Evolutionary conservation across 805 yeast species (phyloP).

Genomic region (Lipomyces sp.): DNA sequence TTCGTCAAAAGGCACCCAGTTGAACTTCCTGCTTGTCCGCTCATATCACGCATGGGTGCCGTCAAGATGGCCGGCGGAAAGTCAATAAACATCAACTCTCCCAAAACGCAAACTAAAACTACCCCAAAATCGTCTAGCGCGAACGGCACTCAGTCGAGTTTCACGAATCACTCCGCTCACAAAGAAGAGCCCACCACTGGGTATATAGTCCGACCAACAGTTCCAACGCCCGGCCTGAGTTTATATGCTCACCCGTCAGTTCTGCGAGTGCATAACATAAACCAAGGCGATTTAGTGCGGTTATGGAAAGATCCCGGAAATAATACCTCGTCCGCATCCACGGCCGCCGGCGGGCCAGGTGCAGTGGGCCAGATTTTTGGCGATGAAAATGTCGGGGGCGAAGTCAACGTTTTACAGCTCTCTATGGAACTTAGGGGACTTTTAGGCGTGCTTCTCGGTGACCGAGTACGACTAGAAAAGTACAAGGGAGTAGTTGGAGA

Average conservation of each 20-base stretch:
- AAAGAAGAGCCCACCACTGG: constrained; percentile 22
- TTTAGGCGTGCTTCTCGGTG: constrained; percentile 56
- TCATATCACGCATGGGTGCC: background rate
- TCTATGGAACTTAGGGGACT: constrained; percentile 47
- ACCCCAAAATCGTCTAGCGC: constrained; percentile 8
- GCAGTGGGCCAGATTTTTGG: constrained; percentile 25
- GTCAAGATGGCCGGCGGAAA: constrained; percentile 21
- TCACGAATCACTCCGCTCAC: background rate
- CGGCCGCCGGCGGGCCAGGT: constrained; percentile 5
- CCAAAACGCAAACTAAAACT: constrained; percentile 12
- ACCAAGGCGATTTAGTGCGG: constrained; percentile 26
- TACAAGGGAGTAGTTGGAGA: constrained; percentile 55
- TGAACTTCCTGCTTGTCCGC: background rate
- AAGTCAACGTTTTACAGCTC: constrained; percentile 38
- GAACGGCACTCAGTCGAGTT: background rate
- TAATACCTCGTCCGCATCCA: constrained; percentile 4
- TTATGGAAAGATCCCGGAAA: constrained; percentile 19
- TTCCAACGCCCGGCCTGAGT: constrained; percentile 21
- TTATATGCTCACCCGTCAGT: constrained; percentile 20
- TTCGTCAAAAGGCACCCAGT: too few species aligned
- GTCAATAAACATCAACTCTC: constrained; percentile 21
- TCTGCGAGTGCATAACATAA: constrained; percentile 18
- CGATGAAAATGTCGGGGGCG: constrained; percentile 13
- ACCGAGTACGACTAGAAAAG: constrained; percentile 55
- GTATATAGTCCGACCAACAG: constrained; percentile 33